These are phyloP conservation scores for Naumovozyma dairenensis DNA, from an alignment of 805 yeast species.

Conservation along the genomic window DNA sequence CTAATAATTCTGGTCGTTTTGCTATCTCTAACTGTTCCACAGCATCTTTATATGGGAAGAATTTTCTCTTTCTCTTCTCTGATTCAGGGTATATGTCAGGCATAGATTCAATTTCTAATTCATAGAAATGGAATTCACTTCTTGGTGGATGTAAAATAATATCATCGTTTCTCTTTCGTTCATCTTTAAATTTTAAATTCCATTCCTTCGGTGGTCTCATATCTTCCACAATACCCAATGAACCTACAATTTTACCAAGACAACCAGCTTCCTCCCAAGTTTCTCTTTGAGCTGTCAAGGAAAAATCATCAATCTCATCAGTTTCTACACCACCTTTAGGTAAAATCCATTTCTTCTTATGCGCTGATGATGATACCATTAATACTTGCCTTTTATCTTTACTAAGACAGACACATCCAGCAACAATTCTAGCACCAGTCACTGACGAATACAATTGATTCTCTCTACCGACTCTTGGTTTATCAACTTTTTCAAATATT, in stretches of 20 bases:
- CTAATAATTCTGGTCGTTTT: constrained; percentile 57
- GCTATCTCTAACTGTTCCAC: constrained; percentile 45
- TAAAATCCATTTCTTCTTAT: constrained; percentile 66
- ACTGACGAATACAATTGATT: constrained; percentile 48
- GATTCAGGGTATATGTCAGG: constrained; percentile 70
- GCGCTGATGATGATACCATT: constrained; percentile 67
- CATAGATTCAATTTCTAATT: constrained; percentile 52
- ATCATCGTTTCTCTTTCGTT: constrained; percentile 15
- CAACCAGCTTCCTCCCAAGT: constrained; percentile 99
- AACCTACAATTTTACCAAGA: constrained; percentile 46
- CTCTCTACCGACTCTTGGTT: constrained; percentile 46
- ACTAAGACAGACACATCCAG: constrained; percentile 79
- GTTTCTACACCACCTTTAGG: constrained; percentile 94
- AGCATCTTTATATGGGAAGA: constrained; percentile 69
- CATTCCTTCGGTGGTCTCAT: constrained; percentile 39
- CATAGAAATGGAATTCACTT: constrained; percentile 83
- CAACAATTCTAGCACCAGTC: constrained; percentile 79
- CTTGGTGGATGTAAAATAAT: constrained; percentile 45
- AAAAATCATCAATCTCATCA: constrained; percentile 50
- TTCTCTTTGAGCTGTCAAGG: constrained; percentile 63
- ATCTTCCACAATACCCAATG: constrained; percentile 62
- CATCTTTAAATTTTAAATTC: constrained; percentile 21
- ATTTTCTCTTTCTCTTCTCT: constrained; percentile 49
- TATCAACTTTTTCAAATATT: constrained; percentile 19
- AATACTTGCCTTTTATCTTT: constrained; percentile 50